Percentiles rank a stretch among this genome's conserved stretches.
Evolutionary conservation across 2,329 filamentous ascomycete genomes (phyloP).

Genomic region (Calonectria hawksworthii): DNA sequence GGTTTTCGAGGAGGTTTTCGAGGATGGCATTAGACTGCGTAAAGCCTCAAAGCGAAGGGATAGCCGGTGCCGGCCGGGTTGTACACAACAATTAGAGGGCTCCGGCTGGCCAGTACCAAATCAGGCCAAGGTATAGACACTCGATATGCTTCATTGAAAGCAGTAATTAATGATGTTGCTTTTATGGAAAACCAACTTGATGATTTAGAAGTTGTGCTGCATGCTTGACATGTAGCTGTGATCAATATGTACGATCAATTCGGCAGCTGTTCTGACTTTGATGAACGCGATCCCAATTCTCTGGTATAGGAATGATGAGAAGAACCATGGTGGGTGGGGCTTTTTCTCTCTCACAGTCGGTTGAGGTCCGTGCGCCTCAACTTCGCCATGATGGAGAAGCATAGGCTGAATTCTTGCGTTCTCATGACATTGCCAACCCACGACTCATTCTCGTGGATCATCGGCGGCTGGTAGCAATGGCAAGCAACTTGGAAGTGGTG

Average conservation of each 20-base stretch:
- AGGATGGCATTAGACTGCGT: constrained; percentile 38
- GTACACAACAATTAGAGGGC: constrained; percentile 35
- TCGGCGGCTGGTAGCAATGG: constrained; percentile 34
- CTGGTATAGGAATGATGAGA: background rate
- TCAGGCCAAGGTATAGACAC: background rate
- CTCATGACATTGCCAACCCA: constrained; percentile 1
- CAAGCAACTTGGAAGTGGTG: constrained; percentile 60
- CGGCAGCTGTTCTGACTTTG: background rate
- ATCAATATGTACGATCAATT: background rate
- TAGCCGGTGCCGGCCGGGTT: constrained; percentile 25
- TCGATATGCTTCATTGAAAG: background rate
- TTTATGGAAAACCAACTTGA: background rate
- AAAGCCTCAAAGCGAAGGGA: constrained; percentile 35
- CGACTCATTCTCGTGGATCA: background rate
- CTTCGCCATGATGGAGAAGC: background rate
- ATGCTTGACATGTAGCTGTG: background rate
- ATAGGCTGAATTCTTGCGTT: background rate
- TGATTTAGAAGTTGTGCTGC: background rate
- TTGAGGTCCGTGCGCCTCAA: constrained; percentile 32
- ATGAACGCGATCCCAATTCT: background rate
- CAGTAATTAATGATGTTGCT: background rate
- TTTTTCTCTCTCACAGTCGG: background rate
- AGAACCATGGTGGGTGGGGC: background rate
- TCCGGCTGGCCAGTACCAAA: constrained; percentile 20
- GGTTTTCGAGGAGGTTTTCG: constrained; percentile 28